Percentiles rank a stretch among this genome's conserved stretches.
These are phyloP conservation scores for Termitomyces sp. DNA, from an alignment of 1,284 basidiomycete genomes.

Conservation along the genomic window DNA sequence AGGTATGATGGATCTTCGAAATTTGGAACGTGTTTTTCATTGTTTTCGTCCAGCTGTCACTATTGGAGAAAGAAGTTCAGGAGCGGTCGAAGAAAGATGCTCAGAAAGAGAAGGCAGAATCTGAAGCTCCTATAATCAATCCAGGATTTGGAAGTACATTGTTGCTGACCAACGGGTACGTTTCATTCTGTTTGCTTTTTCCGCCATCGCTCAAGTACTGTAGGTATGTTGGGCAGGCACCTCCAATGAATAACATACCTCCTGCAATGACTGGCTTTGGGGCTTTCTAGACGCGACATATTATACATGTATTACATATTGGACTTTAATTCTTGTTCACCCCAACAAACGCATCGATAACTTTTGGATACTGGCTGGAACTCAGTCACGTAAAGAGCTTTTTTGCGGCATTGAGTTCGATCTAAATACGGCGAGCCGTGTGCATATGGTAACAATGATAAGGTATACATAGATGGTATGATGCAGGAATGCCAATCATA, in stretches of 20 bases:
- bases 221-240: constrained; percentile 35
- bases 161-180: constrained; percentile 68
- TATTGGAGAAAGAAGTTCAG: constrained; percentile 79
- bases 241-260: constrained; percentile 36
- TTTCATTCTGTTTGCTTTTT: not conserved
- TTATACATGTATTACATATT: constrained; percentile 24
- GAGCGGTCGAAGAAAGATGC: constrained; percentile 76
- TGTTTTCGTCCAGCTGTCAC: constrained; percentile 43
- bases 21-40: constrained; percentile 5
- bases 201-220: not conserved
- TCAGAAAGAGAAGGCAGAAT: constrained; percentile 84
- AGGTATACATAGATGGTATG: constrained; percentile 20
- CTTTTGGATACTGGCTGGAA: not conserved
- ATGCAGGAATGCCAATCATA: constrained; percentile 3
- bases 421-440: not conserved
- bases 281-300: constrained; percentile 25
- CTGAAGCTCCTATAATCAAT: constrained; percentile 79
- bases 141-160: constrained; percentile 59
- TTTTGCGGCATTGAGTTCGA: not conserved
- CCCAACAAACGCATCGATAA: not conserved
- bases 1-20: constrained; percentile 33
- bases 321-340: not conserved
- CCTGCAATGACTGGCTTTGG: constrained; percentile 38
- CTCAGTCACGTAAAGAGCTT: not conserved
- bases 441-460: constrained; percentile 11